phyloP scores from a whole-genome alignment of 768 basidiomycete species.

The Rhodotorula graminis region DNA sequence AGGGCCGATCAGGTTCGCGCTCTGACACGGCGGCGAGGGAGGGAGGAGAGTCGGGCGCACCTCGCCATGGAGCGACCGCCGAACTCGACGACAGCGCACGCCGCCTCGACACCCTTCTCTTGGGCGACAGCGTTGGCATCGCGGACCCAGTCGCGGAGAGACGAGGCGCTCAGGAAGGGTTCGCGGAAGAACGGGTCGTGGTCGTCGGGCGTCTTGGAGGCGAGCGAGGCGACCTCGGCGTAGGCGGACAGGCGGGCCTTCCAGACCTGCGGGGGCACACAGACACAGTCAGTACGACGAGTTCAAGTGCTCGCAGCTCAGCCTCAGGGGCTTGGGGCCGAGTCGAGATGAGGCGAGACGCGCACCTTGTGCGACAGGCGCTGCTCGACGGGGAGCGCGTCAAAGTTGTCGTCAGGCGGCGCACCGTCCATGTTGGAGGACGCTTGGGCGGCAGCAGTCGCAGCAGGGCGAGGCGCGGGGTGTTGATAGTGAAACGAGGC shows the following conservation, averaged over 20 bases:
- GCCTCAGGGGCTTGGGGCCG: background rate
- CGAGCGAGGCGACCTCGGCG: constrained; percentile 73
- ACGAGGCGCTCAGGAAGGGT: constrained; percentile 65
- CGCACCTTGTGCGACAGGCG: constrained; percentile 71
- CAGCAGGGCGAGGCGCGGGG: too few species aligned
- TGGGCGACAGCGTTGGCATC: constrained; percentile 96
- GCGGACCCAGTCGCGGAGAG: constrained; percentile 64
- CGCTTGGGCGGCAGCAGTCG: background rate
- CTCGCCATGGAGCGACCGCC: constrained; percentile 80
- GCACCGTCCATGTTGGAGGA: constrained; percentile 70
- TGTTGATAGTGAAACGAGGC: too few species aligned
- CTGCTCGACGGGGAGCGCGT: constrained; percentile 67
- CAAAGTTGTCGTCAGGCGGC: constrained; percentile 91
- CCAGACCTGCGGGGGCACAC: constrained; percentile 63
- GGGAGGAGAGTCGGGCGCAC: constrained; percentile 38
- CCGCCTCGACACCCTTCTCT: constrained; percentile 90
- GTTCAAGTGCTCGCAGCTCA: background rate
- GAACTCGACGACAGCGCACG: constrained; percentile 78
- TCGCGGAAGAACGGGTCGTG: constrained; percentile 84
- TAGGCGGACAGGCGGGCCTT: constrained; percentile 94
- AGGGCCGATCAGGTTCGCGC: background rate
- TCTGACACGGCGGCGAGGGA: too few species aligned
- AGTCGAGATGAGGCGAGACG: background rate
- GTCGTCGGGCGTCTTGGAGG: constrained; percentile 83
- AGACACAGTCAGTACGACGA: background rate